Percentiles rank a stretch among this genome's conserved stretches.
Evolutionary conservation across 805 yeast species (phyloP).

Genomic region (Monosporozyma unispora): DNA sequence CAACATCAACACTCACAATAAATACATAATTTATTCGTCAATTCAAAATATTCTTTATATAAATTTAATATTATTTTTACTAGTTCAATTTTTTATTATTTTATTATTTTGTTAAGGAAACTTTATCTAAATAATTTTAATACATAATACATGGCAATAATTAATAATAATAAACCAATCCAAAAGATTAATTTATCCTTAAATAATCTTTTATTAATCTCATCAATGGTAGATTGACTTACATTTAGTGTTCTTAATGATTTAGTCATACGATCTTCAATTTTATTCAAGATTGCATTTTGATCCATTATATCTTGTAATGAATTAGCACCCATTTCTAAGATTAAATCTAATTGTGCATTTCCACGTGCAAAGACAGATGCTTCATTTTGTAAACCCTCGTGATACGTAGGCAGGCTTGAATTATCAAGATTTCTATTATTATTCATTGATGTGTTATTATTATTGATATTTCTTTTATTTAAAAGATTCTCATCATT

Average conservation of each 20-base stretch:
- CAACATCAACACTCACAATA: neutral
- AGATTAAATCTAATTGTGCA: slow-evolving; percentile 76
- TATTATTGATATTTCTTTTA: slow-evolving; percentile 19
- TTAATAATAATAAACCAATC: slow-evolving; percentile 54
- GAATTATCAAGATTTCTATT: neutral
- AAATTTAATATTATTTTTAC: neutral
- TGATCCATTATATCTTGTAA: slow-evolving; percentile 82
- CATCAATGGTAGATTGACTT: slow-evolving; percentile 71
- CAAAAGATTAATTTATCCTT: slow-evolving; percentile 85
- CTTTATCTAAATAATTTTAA: slow-evolving; percentile 51
- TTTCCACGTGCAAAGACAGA: slow-evolving; percentile 58
- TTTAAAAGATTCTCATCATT: slow-evolving; percentile 21
- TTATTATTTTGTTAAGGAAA: too few relatives aligned
- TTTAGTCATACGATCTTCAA: slow-evolving; percentile 54
- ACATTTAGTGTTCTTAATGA: slow-evolving; percentile 78
- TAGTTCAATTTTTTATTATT: neutral
- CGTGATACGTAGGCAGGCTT: slow-evolving; percentile 31
- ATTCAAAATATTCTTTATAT: too few relatives aligned
- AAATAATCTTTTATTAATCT: slow-evolving; percentile 70
- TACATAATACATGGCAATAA: slow-evolving; percentile 58
- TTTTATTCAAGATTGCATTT: slow-evolving; percentile 54
- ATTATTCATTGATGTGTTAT: slow-evolving; percentile 3
- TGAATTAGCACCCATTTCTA: slow-evolving; percentile 82
- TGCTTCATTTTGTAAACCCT: slow-evolving; percentile 64
- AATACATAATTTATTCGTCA: neutral